Percentiles rank a stretch among this genome's conserved stretches.
Evolutionary conservation across 495 filamentous ascomycete genomes (phyloP).

Genomic region (Lepraria neglecta): DNA sequence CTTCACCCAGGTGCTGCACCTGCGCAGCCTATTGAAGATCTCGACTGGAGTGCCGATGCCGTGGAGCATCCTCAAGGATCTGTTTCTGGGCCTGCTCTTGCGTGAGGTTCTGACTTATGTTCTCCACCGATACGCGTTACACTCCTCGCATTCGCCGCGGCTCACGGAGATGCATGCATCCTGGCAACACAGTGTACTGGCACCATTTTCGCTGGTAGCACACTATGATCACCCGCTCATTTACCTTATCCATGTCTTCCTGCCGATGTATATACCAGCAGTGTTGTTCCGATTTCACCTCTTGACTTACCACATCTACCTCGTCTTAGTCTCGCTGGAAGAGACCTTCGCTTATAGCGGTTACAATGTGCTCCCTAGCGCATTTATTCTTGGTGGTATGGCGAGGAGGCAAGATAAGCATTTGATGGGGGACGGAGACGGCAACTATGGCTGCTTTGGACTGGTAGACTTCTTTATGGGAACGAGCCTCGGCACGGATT

Average conservation of each 20-base stretch:
- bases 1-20: slow-evolving; percentile 43
- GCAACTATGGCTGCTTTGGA: slow-evolving; percentile 75
- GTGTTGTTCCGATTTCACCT: slow-evolving; percentile 63
- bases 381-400: slow-evolving; percentile 68
- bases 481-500: slow-evolving; percentile 54
- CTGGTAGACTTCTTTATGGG: slow-evolving; percentile 69
- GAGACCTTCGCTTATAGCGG: slow-evolving; percentile 73
- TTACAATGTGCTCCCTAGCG: slow-evolving; percentile 64
- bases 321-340: slow-evolving; percentile 62
- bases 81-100: slow-evolving; percentile 44
- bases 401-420: slow-evolving; percentile 65
- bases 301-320: slow-evolving; percentile 68
- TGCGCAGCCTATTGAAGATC: slow-evolving; percentile 53
- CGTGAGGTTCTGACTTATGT: slow-evolving; percentile 60
- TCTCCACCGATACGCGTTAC: slow-evolving; percentile 66
- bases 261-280: slow-evolving; percentile 70
- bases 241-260: slow-evolving; percentile 60
- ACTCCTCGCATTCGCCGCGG: slow-evolving; percentile 37
- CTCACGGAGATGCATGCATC: slow-evolving; percentile 45
- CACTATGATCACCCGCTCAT: slow-evolving; percentile 78
- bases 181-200: slow-evolving; percentile 59
- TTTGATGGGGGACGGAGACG: slow-evolving; percentile 50
- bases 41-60: slow-evolving; percentile 55
- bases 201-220: slow-evolving; percentile 60
- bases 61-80: slow-evolving; percentile 50